A percentile compares a stretch with the other conserved stretches of the same genome.
Conservation (phyloP, 2,329 filamentous ascomycete species). For the Colletotrichum musae region DNA sequence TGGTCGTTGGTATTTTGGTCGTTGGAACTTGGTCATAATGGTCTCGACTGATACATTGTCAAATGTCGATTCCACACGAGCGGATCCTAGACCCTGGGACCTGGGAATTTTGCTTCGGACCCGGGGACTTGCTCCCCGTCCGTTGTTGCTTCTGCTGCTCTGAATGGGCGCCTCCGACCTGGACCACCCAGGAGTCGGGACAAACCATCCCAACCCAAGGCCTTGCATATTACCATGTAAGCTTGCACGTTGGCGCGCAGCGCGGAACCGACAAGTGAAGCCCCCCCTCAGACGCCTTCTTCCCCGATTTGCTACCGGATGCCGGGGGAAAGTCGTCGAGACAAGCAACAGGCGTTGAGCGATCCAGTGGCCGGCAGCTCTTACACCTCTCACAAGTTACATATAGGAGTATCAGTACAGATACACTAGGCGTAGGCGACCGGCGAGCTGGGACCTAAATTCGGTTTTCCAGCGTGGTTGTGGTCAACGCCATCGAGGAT, state of each 20-base stretch:
- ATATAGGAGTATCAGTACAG: neutral
- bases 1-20: conserved; percentile 24
- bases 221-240: neutral
- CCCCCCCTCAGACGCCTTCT: conserved; percentile 25
- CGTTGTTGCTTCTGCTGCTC: neutral
- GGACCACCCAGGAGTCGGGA: too few relatives aligned
- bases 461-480: conserved; percentile 8
- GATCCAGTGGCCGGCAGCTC: neutral
- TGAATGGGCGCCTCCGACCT: too few relatives aligned
- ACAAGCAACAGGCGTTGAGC: conserved; percentile 8
- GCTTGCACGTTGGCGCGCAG: conserved; percentile 8
- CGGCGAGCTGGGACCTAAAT: conserved; percentile 23
- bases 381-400: too few relatives aligned
- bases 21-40: conserved; percentile 13
- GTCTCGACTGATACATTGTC: conserved; percentile 16
- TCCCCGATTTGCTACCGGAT: conserved; percentile 37
- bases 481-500: conserved; percentile 3
- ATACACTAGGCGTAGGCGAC: conserved; percentile 1
- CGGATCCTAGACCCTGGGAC: conserved; percentile 35
- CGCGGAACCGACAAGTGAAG: conserved; percentile 15
- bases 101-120: conserved; percentile 21
- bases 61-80: conserved; percentile 13
- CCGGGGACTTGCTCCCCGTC: neutral
- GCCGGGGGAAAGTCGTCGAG: conserved; percentile 10
- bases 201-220: too few relatives aligned